These are phyloP conservation scores for Neurospora sp. DNA, from an alignment of 495 filamentous ascomycete species.

Conservation along the genomic window DNA sequence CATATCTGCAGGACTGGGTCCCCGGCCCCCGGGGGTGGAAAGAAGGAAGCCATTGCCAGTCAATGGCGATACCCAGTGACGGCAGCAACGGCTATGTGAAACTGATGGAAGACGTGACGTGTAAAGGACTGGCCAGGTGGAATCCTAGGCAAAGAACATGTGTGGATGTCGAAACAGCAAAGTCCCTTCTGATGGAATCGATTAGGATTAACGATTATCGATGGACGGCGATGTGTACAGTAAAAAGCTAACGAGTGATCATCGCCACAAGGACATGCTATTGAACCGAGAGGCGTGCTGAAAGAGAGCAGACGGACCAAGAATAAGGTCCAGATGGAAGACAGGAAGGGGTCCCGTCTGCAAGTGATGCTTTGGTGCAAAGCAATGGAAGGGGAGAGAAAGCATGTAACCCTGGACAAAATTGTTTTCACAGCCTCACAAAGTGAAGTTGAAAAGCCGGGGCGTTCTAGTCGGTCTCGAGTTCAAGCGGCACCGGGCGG, in stretches of 20 bases:
- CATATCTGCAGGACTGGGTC: slow-evolving; percentile 17
- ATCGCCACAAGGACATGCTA: not conserved
- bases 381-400: not conserved
- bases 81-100: not conserved
- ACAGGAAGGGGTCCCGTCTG: not conserved
- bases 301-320: not conserved
- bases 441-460: not conserved
- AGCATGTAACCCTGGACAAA: not conserved
- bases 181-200: not conserved
- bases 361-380: not conserved
- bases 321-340: not conserved
- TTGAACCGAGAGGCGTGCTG: not conserved
- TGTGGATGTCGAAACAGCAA: not conserved
- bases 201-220: slow-evolving; percentile 1
- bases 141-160: not conserved
- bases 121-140: not conserved
- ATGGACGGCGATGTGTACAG: not conserved
- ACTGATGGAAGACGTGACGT: not conserved
- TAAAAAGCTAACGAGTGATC: not conserved
- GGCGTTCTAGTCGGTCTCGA: not conserved
- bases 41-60: slow-evolving; percentile 16
- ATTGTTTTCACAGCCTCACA: not conserved
- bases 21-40: slow-evolving; percentile 13
- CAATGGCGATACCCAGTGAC: not conserved
- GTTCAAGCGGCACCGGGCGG: not conserved